phyloP scores from a whole-genome alignment of 2,329 filamentous ascomycete species.

The Clarireedia hainanense region DNA sequence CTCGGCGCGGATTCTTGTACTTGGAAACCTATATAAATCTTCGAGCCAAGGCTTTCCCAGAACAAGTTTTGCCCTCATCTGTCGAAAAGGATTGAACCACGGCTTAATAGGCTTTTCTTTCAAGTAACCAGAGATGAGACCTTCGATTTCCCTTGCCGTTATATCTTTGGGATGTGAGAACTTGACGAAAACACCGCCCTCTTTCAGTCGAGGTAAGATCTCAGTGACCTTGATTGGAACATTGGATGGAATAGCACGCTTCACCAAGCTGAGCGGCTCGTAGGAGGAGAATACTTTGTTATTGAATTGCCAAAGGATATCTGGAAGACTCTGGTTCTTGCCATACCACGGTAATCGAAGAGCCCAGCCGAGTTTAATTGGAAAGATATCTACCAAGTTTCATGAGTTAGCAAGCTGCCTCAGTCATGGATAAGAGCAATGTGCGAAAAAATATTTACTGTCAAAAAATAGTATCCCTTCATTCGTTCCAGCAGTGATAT shows the following conservation, averaged over 20 bases:
- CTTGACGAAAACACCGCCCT: slow-evolving; percentile 91
- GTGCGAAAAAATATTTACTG: slow-evolving; percentile 45
- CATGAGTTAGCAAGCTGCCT: slow-evolving; percentile 7
- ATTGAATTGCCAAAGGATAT: slow-evolving; percentile 43
- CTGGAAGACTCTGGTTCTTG: slow-evolving; percentile 35
- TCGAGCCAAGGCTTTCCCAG: slow-evolving; percentile 88
- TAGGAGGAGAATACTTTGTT: slow-evolving; percentile 43
- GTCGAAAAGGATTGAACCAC: slow-evolving; percentile 80
- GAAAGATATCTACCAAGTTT: slow-evolving; percentile 62
- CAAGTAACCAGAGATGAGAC: slow-evolving; percentile 52
- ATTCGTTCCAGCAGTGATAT: slow-evolving; percentile 68
- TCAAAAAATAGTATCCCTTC: slow-evolving; percentile 88
- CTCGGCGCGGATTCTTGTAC: slow-evolving; percentile 68
- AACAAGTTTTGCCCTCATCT: slow-evolving; percentile 65
- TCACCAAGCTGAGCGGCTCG: slow-evolving; percentile 46
- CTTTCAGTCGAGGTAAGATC: slow-evolving; percentile 76
- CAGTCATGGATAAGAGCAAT: not conserved
- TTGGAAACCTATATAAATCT: slow-evolving; percentile 79
- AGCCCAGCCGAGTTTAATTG: slow-evolving; percentile 63
- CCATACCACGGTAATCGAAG: slow-evolving; percentile 43
- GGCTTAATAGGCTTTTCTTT: slow-evolving; percentile 66
- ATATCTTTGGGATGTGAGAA: slow-evolving; percentile 48
- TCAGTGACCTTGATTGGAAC: slow-evolving; percentile 66
- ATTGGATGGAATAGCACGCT: slow-evolving; percentile 54
- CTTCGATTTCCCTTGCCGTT: slow-evolving; percentile 48